phyloP scores from a whole-genome alignment of 495 filamentous ascomycete species.

The Aspergillus incahuasiensis region DNA sequence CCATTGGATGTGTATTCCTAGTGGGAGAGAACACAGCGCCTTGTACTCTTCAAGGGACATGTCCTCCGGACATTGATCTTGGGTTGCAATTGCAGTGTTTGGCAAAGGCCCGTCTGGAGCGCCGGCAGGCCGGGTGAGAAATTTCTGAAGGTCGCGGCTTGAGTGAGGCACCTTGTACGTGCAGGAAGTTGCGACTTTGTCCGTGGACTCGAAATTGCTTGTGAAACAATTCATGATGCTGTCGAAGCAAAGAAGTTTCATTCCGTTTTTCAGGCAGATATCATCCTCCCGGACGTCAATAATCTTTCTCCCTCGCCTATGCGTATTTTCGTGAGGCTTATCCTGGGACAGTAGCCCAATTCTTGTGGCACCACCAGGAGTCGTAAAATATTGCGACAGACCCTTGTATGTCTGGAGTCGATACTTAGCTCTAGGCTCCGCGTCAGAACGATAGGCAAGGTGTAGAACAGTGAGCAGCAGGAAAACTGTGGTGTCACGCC shows the following conservation, averaged over 20 bases:
- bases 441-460: constrained; percentile 1
- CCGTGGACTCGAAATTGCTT: constrained; percentile 21
- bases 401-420: constrained; percentile 11
- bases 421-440: constrained; percentile 16
- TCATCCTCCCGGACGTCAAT: constrained; percentile 16
- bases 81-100: constrained; percentile 43
- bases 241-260: constrained; percentile 30
- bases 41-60: constrained; percentile 50
- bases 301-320: constrained; percentile 16
- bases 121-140: constrained; percentile 26
- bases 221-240: constrained; percentile 23
- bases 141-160: constrained; percentile 27
- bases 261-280: constrained; percentile 44
- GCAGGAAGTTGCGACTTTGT: constrained; percentile 22
- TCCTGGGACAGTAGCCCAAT: constrained; percentile 24
- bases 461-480: constrained; percentile 40
- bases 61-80: constrained; percentile 33
- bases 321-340: constrained; percentile 27
- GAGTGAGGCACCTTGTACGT: constrained; percentile 29
- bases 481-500: constrained; percentile 49
- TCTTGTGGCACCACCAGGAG: background rate
- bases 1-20: constrained; percentile 49
- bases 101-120: constrained; percentile 22
- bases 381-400: constrained; percentile 8
- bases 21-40: constrained; percentile 42